Base-by-base conservation (phyloP, 768 basidiomycete genomes). In the Suillus sp. region DNA sequence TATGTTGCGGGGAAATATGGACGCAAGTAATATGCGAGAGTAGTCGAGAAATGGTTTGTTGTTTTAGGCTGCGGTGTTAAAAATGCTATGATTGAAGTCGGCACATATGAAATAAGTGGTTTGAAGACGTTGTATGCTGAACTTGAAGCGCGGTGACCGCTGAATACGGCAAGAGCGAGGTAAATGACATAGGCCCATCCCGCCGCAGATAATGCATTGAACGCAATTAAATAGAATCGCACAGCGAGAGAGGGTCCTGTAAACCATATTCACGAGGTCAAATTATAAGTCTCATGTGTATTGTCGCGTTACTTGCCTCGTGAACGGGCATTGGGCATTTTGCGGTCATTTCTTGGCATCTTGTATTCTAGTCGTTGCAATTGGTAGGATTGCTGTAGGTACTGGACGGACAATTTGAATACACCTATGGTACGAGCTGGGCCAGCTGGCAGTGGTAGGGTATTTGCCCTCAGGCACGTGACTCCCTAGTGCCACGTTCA, bases 161-260 rank as follows among this genome's bases (percentile, higher is more conserved):
- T 51, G 64, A 91, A 69, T 86, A 84, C 65, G 75, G 66, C 45
- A 67, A 87, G 60, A 62, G 86, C 85, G 57, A 79, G 72, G 70
- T 80, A 64, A 68, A 96, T 87, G 64, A 96, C 76, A 74, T 86
- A 85, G 0, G 75, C 74, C 96, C 96, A 98, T 51, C 88, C 90
- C 16, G 86, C 54, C 0, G 89, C 80, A 0, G 93, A 95, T 40
- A 88, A 69, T 66, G 83, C 68, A 78, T 98, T 97, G 83, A 95
- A 98, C 0, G 78, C 73, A 61, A 92, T 68, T 3, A 98, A 83
- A 78, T 96, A 97, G 73, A 68, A 70, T 6, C 59, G 50, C 25
- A 40, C 51, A 35, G 42, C 25, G 6, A 43, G 34, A 45, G 55
- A 65, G 42, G 55, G 64, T 13, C 22, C 50, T 48, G 25, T 43